A percentile compares a stretch with the other conserved stretches of the same genome.
Conservation (phyloP, 2,329 filamentous ascomycete species). For the Fusarium sp. region DNA sequence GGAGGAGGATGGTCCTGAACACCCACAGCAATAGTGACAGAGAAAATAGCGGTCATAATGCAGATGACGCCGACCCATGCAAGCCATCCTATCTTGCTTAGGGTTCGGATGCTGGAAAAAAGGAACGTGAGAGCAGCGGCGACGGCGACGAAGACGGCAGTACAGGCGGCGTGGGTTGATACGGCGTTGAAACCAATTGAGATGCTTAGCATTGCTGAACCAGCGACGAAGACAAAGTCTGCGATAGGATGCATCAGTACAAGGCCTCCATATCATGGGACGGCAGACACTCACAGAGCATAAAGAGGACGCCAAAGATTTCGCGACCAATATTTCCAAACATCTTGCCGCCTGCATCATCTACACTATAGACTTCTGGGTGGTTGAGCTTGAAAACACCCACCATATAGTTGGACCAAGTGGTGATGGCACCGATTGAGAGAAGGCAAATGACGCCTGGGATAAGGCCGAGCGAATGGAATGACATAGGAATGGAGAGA, state of each 20-base stretch:
- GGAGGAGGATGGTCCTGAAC: conserved; percentile 49
- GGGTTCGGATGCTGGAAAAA: conserved; percentile 51
- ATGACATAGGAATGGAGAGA: conserved; percentile 62
- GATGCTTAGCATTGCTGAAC: conserved; percentile 57
- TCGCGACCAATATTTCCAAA: conserved; percentile 61
- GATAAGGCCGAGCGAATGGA: conserved; percentile 61
- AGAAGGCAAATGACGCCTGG: conserved; percentile 62
- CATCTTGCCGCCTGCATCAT: conserved; percentile 63
- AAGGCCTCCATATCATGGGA: not conserved
- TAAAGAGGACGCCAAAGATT: conserved; percentile 54
- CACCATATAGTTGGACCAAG: conserved; percentile 64
- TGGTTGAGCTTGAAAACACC: conserved; percentile 65
- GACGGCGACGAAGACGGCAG: conserved; percentile 56
- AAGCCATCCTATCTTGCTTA: conserved; percentile 51
- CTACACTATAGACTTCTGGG: conserved; percentile 64
- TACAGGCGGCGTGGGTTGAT: conserved; percentile 55
- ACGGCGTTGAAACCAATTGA: conserved; percentile 57
- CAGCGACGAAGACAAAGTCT: conserved; percentile 51
- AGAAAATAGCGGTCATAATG: conserved; percentile 49
- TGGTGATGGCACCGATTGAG: conserved; percentile 58
- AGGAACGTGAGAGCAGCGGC: conserved; percentile 48
- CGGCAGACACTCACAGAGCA: conserved; percentile 50
- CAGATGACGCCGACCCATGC: conserved; percentile 50
- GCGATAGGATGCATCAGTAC: conserved; percentile 9
- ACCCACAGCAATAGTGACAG: conserved; percentile 50